Evolutionary conservation across 352 stramenopile species (phyloP).

Genomic region (Phytopythium sindhum): DNA sequence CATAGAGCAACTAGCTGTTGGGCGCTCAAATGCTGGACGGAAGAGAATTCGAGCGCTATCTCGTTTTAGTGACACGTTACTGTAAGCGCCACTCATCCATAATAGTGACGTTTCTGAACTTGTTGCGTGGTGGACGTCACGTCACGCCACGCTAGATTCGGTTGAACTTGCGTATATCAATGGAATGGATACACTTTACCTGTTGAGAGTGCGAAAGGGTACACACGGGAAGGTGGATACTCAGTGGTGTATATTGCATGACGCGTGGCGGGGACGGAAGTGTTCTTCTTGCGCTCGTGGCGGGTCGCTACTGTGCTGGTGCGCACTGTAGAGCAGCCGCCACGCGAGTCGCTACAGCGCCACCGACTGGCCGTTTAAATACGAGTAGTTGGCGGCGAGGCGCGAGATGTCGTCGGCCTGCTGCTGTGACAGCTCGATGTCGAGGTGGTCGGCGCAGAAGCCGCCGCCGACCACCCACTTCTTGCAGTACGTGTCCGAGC

Average conservation of each 20-base stretch:
- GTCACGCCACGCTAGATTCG: background rate
- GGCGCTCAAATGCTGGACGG: too few species aligned
- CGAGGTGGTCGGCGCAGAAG: constrained; percentile 65
- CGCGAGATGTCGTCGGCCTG: constrained; percentile 53
- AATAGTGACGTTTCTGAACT: background rate
- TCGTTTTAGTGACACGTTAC: background rate
- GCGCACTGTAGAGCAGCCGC: too few species aligned
- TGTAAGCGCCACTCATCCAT: background rate
- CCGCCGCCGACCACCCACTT: constrained; percentile 79
- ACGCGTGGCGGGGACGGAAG: background rate
- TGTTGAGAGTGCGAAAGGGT: background rate
- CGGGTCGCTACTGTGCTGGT: background rate
- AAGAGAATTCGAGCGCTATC: background rate
- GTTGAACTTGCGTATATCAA: background rate
- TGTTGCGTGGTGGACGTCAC: background rate
- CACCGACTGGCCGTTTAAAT: constrained; percentile 71
- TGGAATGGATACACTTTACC: constrained; percentile 1
- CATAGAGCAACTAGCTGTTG: background rate
- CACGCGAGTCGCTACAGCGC: constrained; percentile 35
- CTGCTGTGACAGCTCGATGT: constrained; percentile 53
- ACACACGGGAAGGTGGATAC: too few species aligned
- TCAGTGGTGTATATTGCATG: background rate
- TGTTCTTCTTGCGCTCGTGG: background rate
- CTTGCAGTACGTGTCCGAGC: constrained; percentile 59
- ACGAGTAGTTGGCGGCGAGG: constrained; percentile 48